These are phyloP conservation scores for Mycena albidolilacea DNA, from an alignment of 768 basidiomycete species.

Conservation along the genomic window DNA sequence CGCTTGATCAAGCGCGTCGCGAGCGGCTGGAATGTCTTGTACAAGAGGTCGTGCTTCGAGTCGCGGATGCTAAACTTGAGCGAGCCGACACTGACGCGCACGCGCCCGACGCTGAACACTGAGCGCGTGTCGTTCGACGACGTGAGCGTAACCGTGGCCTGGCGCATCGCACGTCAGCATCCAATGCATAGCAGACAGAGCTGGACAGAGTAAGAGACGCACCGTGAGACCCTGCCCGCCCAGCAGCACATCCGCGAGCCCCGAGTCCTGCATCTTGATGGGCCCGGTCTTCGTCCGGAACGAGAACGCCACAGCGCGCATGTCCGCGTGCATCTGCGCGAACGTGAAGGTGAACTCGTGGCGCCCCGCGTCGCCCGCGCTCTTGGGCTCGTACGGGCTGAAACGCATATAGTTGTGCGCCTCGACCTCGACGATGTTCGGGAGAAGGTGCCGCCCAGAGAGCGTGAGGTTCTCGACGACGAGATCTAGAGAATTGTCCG, in stretches of 20 bases:
- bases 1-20: conserved; percentile 88
- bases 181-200: background rate
- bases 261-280: conserved; percentile 84
- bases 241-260: conserved; percentile 87
- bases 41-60: conserved; percentile 89
- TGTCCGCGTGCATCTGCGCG: conserved; percentile 92
- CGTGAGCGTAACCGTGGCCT: conserved; percentile 71
- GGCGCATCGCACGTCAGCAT: conserved; percentile 2
- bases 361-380: conserved; percentile 66
- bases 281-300: conserved; percentile 86
- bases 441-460: conserved; percentile 91
- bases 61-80: conserved; percentile 94
- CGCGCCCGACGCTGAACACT: conserved; percentile 80
- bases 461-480: conserved; percentile 95
- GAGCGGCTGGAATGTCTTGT: conserved; percentile 86
- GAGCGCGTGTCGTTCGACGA: conserved; percentile 73
- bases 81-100: conserved; percentile 87
- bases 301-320: conserved; percentile 94
- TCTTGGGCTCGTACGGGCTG: conserved; percentile 52
- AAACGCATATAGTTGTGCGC: conserved; percentile 89
- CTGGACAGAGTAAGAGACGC: conserved; percentile 1
- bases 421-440: conserved; percentile 80
- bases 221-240: conserved; percentile 77
- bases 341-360: conserved; percentile 85
- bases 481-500: conserved; percentile 87